Base-by-base conservation (phyloP, 306 rosid species). In the Quercus cerris region DNA sequence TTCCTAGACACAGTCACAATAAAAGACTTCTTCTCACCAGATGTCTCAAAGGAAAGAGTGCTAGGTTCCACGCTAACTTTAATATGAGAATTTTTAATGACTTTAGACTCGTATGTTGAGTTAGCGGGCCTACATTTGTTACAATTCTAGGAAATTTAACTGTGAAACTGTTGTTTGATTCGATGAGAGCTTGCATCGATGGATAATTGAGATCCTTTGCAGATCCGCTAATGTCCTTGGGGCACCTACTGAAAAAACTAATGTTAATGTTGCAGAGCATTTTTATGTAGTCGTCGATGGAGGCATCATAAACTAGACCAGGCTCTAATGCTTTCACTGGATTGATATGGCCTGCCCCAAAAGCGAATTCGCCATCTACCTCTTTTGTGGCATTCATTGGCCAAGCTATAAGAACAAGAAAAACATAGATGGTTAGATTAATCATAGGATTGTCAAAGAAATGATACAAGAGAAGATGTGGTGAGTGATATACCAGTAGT, bases 221-320 rank as follows among this genome's bases (percentile, higher is more conserved):
- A 23, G 83, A 75, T 31, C 30, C 33, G 14, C 27, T 31, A 2
- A 14, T 10, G 17, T 56, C 44, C 4, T 35, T 30, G 1, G 82
- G 49, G 28, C 85, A 72, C 64, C 17, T 23, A 20, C 31, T 28
- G 1, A 58, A 58, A 20, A 58, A 22, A 8, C 30, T 11, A 58
- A 22, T 4, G 8, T 58, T 4, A 25, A 58, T 63, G 28, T 19
- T 72, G 4, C 78, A 81, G 10, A 85, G 68, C 59, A 85, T 72
- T 12, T 80, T 67, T 28, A 86, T 51, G 41, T 78, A 82, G 30
- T 85, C 84, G 3, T 38, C 75, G 73, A 76, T 70, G 13, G 58
- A 57, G 11, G 86, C 80, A 33, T 85, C 88, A 64, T 85, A 82
- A 17, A 82, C 84, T 44, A 85, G 75, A 49, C 86, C 84, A 0